These are phyloP conservation scores for Crithidia expoeki DNA, from an alignment of 208 protist genomes.

Conservation along the genomic window DNA sequence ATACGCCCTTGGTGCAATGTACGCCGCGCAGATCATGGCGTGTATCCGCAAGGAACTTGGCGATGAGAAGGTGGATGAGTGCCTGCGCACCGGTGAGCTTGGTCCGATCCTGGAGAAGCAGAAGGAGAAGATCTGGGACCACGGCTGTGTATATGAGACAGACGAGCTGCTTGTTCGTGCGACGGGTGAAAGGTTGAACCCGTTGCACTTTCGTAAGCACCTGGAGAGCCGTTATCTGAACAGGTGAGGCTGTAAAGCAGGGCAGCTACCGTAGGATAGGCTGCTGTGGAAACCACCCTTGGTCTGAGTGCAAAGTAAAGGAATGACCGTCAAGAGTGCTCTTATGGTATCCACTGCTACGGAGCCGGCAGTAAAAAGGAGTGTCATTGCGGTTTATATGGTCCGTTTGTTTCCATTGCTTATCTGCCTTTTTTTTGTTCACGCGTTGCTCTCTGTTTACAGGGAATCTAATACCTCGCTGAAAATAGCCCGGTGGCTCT, in stretches of 20 bases:
- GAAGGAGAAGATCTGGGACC: slow-evolving; percentile 75
- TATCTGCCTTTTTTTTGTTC: too few species aligned
- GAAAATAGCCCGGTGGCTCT: too few species aligned
- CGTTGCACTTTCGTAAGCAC: slow-evolving; percentile 74
- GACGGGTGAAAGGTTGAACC: slow-evolving; percentile 82
- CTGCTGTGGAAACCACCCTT: too few species aligned
- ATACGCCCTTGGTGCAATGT: slow-evolving; percentile 85
- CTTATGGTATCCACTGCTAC: too few species aligned
- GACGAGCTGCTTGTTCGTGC: slow-evolving; percentile 76
- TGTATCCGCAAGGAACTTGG: slow-evolving; percentile 70
- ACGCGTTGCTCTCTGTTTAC: too few species aligned
- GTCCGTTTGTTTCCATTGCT: too few species aligned
- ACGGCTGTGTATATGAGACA: slow-evolving; percentile 59
- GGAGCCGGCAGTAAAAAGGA: too few species aligned
- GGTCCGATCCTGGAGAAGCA: slow-evolving; percentile 58
- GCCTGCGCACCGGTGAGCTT: slow-evolving; percentile 64
- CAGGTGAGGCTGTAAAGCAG: neutral
- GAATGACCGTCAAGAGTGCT: too few species aligned
- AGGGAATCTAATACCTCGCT: too few species aligned
- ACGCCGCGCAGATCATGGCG: slow-evolving; percentile 83
- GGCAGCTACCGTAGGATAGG: too few species aligned
- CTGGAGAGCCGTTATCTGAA: slow-evolving; percentile 79
- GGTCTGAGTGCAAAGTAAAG: too few species aligned
- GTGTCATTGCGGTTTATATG: too few species aligned
- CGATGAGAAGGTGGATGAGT: slow-evolving; percentile 51